A percentile compares a stretch with the other conserved stretches of the same genome.
phyloP scores from a whole-genome alignment of 495 filamentous ascomycete genomes.

The Cercophora scortea region DNA sequence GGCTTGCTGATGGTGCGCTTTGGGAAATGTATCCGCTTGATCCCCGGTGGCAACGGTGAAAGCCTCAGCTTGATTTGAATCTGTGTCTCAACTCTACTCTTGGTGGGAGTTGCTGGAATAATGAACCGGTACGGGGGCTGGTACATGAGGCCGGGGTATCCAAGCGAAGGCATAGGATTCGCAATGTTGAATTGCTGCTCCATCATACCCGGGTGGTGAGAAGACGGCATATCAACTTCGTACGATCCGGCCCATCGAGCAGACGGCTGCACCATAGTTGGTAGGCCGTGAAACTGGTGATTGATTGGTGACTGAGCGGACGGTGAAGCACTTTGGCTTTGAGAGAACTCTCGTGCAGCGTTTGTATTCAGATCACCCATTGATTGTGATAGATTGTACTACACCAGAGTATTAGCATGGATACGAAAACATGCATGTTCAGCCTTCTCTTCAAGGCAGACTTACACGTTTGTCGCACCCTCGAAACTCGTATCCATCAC shows the following conservation, averaged over 20 bases:
- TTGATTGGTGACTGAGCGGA: neutral
- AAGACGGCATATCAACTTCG: too few relatives aligned
- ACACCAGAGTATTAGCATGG: too few relatives aligned
- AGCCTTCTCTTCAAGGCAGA: too few relatives aligned
- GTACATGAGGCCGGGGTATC: neutral
- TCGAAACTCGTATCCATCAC: too few relatives aligned
- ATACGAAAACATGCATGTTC: too few relatives aligned
- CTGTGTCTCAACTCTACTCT: constrained; percentile 93
- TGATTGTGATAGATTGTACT: too few relatives aligned
- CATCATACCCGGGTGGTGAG: too few relatives aligned
- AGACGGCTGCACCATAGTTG: neutral
- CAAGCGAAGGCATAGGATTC: too few relatives aligned
- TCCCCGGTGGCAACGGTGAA: constrained; percentile 59
- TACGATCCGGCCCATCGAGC: neutral
- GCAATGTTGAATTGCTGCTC: too few relatives aligned
- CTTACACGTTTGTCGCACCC: too few relatives aligned
- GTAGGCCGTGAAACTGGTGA: neutral
- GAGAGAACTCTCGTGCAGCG: neutral
- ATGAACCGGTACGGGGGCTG: neutral
- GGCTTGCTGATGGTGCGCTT: constrained; percentile 85
- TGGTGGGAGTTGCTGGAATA: constrained; percentile 26
- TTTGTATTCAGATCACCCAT: neutral
- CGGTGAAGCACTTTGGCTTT: neutral
- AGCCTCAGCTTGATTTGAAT: constrained; percentile 75
- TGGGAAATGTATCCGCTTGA: constrained; percentile 76